phyloP scores from a whole-genome alignment of 768 basidiomycete genomes.

The Psilocybe tampanensis region DNA sequence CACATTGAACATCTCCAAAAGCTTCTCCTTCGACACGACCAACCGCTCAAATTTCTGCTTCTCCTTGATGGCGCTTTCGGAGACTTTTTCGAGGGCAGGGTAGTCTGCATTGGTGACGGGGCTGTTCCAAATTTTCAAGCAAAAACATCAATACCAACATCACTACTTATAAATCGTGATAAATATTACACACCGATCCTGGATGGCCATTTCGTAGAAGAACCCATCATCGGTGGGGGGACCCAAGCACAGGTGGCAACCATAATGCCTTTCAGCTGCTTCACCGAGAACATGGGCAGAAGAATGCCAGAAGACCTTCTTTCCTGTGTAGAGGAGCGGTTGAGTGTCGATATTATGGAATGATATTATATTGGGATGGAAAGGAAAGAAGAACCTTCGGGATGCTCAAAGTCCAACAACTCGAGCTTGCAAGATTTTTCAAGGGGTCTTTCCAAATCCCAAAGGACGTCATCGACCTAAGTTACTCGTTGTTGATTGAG shows the following conservation, averaged over 20 bases:
- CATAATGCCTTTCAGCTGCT: slow-evolving; percentile 94
- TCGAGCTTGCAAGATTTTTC: slow-evolving; percentile 82
- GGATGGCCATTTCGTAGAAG: slow-evolving; percentile 98
- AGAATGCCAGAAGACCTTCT: slow-evolving; percentile 99
- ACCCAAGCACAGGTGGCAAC: slow-evolving; percentile 95
- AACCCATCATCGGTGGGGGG: slow-evolving; percentile 98
- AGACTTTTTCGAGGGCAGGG: slow-evolving; percentile 84
- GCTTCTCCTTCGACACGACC: slow-evolving; percentile 90
- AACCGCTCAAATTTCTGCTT: slow-evolving; percentile 97
- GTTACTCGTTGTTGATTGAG: too few species aligned
- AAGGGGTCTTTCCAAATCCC: slow-evolving; percentile 96
- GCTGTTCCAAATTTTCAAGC: slow-evolving; percentile 47
- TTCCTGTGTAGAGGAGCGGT: slow-evolving; percentile 50
- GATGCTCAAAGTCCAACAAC: slow-evolving; percentile 89
- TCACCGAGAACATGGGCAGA: slow-evolving; percentile 98
- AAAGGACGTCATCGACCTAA: slow-evolving; percentile 85
- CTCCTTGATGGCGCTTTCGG: slow-evolving; percentile 89
- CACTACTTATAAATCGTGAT: background rate
- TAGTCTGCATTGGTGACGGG: slow-evolving; percentile 84
- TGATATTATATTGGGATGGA: background rate
- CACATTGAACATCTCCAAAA: slow-evolving; percentile 95
- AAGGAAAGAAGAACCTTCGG: too few species aligned
- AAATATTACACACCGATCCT: slow-evolving; percentile 59
- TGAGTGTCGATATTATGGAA: background rate
- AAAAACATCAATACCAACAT: background rate